phyloP scores from a whole-genome alignment of 2,329 filamentous ascomycete species.

The Camillea tinctor region DNA sequence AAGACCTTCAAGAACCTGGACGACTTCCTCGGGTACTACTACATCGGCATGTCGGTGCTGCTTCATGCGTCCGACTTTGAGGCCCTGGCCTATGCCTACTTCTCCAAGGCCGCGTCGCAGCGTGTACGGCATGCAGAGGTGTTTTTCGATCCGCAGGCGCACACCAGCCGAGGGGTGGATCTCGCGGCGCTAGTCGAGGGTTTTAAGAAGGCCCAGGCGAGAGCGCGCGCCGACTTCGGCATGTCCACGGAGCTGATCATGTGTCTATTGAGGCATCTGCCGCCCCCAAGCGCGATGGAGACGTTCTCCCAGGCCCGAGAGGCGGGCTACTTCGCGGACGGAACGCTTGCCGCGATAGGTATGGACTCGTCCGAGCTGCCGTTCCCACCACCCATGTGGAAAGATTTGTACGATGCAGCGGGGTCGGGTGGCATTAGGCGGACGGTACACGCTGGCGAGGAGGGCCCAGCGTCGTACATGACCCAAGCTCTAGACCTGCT shows the following conservation, averaged over 20 bases:
- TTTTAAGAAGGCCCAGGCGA: constrained; percentile 57
- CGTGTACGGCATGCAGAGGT: constrained; percentile 72
- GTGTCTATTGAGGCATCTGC: constrained; percentile 71
- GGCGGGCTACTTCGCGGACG: constrained; percentile 47
- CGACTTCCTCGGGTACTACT: constrained; percentile 78
- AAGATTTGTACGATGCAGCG: constrained; percentile 58
- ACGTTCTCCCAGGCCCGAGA: constrained; percentile 43
- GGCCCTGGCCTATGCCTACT: constrained; percentile 70
- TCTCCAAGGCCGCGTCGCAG: constrained; percentile 60
- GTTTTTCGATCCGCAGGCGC: constrained; percentile 80
- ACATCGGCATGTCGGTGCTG: constrained; percentile 71
- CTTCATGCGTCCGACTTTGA: constrained; percentile 67
- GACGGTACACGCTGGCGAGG: constrained; percentile 77
- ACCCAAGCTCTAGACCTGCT: constrained; percentile 60
- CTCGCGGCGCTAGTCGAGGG: constrained; percentile 65
- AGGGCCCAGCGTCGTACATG: constrained; percentile 68
- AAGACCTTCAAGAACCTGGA: constrained; percentile 67
- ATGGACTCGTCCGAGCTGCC: constrained; percentile 64
- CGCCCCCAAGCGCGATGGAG: constrained; percentile 53
- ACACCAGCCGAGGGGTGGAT: constrained; percentile 60
- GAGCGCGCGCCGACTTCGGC: constrained; percentile 61
- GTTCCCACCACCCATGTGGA: constrained; percentile 59
- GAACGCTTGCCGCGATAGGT: constrained; percentile 61
- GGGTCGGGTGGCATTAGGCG: constrained; percentile 51
- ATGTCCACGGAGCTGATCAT: constrained; percentile 66